Base-by-base conservation (phyloP, 2,329 filamentous ascomycete genomes). In the Teratosphaeria pseudoeucalypti region DNA sequence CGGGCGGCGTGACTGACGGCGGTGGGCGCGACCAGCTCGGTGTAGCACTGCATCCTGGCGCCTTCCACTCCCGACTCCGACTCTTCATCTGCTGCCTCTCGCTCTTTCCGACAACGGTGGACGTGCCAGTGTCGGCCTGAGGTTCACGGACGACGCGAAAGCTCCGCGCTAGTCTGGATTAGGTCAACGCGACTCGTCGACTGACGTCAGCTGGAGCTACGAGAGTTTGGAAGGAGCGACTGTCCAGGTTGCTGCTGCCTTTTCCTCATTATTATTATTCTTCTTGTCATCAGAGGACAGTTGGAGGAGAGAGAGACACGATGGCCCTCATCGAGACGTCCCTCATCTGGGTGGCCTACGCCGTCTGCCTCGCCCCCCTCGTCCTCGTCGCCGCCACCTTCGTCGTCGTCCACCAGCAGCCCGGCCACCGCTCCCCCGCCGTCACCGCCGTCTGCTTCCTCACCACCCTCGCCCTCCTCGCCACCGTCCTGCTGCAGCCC, bases 301-400 rank as follows among this genome's bases (percentile, higher is more conserved):
- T n/a, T n/a, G n/a, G n/a, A n/a, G 43, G 23, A 23, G 43, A 49
- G 37, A 11, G 11, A n/a, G n/a, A n/a, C n/a, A n/a, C n/a, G n/a
- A n/a, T 86, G 84, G 82, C 82, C 56, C 78, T 94, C 72, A 84
- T 96, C 63, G 91, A 95, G 73, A 88, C 88, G 58, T 90, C 89
- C 70, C 81, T 97, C 66, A 97, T 97, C 74, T 99, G 94, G 94
- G 86, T 94, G 63, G 85, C 92, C 58, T 99, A 97, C 74, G 90
- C 87, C 62, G 83, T 92, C 61, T 92, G 89, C 58, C 81, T 97
- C 56, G 86, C 74, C 62, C 77, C 96, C 58, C 84, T 92, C 63
- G 82, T 95, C 57, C 77, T 87, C 64, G 86, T 90, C 60, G 87
- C 92, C 58, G 83, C 86, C 63, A 83, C 95, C 68, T 96, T 95